Base-by-base conservation (phyloP, 2,329 filamentous ascomycete genomes). In the Exophiala calicioides region DNA sequence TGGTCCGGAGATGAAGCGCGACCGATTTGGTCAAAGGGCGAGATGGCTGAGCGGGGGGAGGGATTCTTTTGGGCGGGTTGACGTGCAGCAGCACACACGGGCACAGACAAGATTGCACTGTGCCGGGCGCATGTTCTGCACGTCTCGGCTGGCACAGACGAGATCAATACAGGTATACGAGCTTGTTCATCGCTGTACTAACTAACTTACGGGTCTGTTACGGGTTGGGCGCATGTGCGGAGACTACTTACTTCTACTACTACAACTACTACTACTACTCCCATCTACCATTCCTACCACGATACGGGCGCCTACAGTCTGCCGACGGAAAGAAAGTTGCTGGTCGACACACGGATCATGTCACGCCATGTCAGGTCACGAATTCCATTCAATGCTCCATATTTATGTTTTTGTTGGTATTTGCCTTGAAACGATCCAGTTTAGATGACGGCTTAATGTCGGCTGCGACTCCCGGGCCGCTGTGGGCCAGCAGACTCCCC, bases 1-100 rank as follows among this genome's bases (percentile, higher is more conserved):
- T 38, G 38, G 32, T 36, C 30, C 52, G 52, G 53, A 53, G 43
- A 50, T 50, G 53, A 55, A 37, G 45, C 46, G 24, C 24, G 39
- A 50, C 38, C 41, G 42, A 41, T 32, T 38, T 8, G 37, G 46
- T 32, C 21, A 32, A 21, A 48, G 24, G 30, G 32, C 13, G 15
- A 19, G 35, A 26, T 29, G 21, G 36, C 26, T 34, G 34, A 37
- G 37, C 36, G 16, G 36, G 27, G 32, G 18, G 34, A 31, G 8
- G 21, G 26, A 26, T 23, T 36, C 26, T 45, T 44, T 50, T 39
- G 29, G 18, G 16, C 8, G 36, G 16, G n/a, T 30, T 39, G 35
- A 31, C 23, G 30, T 19, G 5, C 9, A 29, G 31, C 27, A 18
- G 18, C 35, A 21, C 21, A 23, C 23, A 23, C 12, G 10, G n/a